These are phyloP conservation scores for Globisporangium lucens DNA, from an alignment of 352 stramenopile genomes.

Conservation along the genomic window DNA sequence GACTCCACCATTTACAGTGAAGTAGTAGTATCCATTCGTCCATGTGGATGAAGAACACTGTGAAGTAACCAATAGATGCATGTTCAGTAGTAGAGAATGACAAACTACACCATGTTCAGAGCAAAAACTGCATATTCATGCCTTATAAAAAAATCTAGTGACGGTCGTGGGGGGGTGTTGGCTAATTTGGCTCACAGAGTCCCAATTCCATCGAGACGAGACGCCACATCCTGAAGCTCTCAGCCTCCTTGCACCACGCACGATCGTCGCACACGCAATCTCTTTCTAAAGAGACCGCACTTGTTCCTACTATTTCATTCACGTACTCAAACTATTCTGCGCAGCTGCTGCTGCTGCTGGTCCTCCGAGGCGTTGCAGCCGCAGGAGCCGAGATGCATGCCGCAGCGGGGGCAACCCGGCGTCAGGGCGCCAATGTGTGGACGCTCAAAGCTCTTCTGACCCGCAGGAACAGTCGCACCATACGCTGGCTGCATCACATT, in stretches of 20 bases:
- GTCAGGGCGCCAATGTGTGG: constrained; percentile 12
- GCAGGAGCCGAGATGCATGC: constrained; percentile 14
- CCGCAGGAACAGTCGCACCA: not conserved
- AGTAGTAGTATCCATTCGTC: too few relatives aligned
- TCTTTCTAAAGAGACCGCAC: constrained; percentile 9
- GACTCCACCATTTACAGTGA: constrained; percentile 26
- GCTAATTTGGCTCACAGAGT: not conserved
- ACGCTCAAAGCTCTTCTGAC: constrained; percentile 28
- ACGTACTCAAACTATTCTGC: constrained; percentile 44
- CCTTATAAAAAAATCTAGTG: constrained; percentile 13
- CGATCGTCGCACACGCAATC: not conserved
- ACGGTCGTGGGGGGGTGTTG: not conserved
- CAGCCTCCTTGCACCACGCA: not conserved
- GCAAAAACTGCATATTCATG: constrained; percentile 12
- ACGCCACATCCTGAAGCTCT: not conserved
- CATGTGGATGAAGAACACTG: not conserved
- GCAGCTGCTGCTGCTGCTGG: constrained; percentile 24
- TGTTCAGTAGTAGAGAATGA: constrained; percentile 7
- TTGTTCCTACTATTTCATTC: constrained; percentile 2
- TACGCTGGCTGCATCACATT: constrained; percentile 27
- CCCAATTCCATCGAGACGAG: not conserved
- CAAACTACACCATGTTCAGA: not conserved
- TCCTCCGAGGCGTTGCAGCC: constrained; percentile 21
- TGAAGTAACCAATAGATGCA: not conserved
- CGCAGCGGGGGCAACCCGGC: constrained; percentile 19